Evolutionary conservation across 2,329 filamentous ascomycete genomes (phyloP).

Genomic region (Gaeumannomyces tritici): DNA sequence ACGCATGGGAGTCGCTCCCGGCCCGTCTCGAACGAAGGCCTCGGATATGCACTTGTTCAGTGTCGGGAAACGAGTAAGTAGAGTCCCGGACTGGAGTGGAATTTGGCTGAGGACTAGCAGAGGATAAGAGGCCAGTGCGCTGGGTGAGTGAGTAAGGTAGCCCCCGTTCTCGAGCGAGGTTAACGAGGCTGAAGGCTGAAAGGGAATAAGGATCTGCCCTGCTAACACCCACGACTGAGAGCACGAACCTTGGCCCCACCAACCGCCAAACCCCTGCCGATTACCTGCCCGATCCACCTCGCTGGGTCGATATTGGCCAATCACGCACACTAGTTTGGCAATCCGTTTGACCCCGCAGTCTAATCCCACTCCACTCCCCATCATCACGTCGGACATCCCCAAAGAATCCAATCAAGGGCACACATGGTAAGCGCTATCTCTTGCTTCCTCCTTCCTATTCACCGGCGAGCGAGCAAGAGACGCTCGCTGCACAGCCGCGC

Average conservation of each 20-base stretch:
- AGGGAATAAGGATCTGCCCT: neutral
- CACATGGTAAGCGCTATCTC: no score
- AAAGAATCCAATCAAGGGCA: no score
- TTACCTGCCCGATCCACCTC: no score
- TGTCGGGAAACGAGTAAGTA: neutral
- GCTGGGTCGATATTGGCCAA: no score
- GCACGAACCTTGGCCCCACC: neutral
- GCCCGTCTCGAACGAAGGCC: no score
- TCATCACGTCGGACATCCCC: no score
- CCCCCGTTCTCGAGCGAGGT: neutral
- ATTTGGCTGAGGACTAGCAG: neutral
- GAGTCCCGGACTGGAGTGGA: neutral
- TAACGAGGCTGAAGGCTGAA: neutral
- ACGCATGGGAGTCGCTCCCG: neutral
- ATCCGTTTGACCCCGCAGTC: no score
- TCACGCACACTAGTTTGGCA: no score
- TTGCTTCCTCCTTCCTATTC: neutral
- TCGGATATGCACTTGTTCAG: neutral
- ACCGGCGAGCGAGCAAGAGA: neutral
- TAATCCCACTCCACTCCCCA: no score
- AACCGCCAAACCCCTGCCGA: neutral
- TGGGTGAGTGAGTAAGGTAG: no score
- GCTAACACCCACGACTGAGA: no score
- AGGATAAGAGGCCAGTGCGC: neutral
- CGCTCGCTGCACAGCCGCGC: neutral